A percentile compares a stretch with the other conserved stretches of the same genome.
Conservation (phyloP, 306 rosid species). For the Pterocarpus santalinus region DNA sequence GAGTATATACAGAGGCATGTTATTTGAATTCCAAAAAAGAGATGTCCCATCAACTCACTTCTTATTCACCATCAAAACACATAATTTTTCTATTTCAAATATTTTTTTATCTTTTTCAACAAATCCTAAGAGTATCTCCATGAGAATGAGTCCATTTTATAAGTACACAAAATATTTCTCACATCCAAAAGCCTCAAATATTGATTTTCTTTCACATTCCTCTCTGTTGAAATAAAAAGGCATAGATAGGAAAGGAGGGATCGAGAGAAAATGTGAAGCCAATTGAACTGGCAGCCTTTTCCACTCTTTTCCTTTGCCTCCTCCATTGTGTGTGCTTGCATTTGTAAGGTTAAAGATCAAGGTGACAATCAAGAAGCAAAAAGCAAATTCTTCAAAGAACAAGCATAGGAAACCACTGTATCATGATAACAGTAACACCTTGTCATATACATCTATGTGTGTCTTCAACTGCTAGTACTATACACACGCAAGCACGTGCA, state of each 20-base stretch:
- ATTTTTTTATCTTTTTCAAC: too few species aligned
- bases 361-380: background rate
- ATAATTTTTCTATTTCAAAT: too few species aligned
- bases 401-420: background rate
- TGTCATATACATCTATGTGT: too few species aligned
- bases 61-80: too few species aligned
- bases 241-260: background rate
- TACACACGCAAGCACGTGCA: background rate
- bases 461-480: too few species aligned
- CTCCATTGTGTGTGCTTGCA: background rate
- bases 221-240: background rate
- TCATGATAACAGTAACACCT: too few species aligned
- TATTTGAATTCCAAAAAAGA: too few species aligned
- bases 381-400: background rate
- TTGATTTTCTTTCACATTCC: background rate
- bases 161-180: too few species aligned
- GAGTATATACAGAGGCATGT: background rate
- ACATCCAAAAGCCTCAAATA: too few species aligned
- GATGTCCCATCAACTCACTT: too few species aligned
- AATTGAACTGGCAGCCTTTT: background rate
- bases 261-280: background rate
- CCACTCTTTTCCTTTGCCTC: background rate
- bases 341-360: background rate
- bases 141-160: too few species aligned
- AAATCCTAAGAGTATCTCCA: too few species aligned